Evolutionary conservation across 345 rosid genomes (phyloP), one percentile per base, ranked within the genome.

Genomic region (Euphorbia lathyris): DNA sequence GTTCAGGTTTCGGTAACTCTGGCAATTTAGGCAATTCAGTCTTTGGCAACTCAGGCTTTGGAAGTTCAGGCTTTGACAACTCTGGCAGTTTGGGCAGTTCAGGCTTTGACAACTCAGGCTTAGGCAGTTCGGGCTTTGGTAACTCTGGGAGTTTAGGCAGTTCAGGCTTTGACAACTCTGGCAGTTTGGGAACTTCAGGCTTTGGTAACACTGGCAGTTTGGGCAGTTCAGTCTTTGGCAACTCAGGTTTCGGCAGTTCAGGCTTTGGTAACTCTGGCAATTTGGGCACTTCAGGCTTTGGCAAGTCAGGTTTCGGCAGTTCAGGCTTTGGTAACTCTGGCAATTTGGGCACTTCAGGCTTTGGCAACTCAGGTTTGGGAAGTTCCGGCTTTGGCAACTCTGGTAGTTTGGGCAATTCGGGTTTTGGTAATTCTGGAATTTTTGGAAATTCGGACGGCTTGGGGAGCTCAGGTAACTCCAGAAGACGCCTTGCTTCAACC

Each of bases 131-230:
- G 38, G 38, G 38, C 7, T 34, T 34, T 34, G 38, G 38, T 34
- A 34, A 34, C 38, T 34, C 38, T 34, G 38, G 38, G 7, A 34
- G 4, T 34, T 34, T 34, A 34, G 38, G 38, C 7, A 34, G 4
- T 34, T 34, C 38, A 23, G 29, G 58, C 7, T 55, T 55, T 23
- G 58, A 52, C 25, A 68, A 11, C 12, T 4, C 20, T 1, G 71
- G 71, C 25, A 68, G 1, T 0, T 67, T 7, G 3, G 58, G 63
- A 0, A 42, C 4, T 23, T 63, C 32, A 5, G 29, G 67, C 16
- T 22, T 23, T 63, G 67, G 67, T 30, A 63, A 14, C 20, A 42
- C 53, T 12, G 67, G 67, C 27, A 55, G 5, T n/a, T 53, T n/a
- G 27, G 58, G 13, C 27, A 53, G 0, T 53, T 53, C 58, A n/a